Conservation (phyloP, 768 basidiomycete genomes). For the Paxillus involutus region DNA sequence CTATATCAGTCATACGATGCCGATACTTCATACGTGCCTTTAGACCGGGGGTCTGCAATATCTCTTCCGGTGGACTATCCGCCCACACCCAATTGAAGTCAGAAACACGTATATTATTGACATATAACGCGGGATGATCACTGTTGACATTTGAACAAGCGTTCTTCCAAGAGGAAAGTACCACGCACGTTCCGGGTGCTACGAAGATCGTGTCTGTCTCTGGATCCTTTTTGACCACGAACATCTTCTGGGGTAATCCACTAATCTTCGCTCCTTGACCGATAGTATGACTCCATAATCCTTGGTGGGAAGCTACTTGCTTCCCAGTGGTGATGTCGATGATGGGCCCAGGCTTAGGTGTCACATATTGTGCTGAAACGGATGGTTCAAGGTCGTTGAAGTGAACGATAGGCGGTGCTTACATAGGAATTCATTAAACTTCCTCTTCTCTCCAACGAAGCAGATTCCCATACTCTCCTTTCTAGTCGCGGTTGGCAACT, state of each 20-base stretch:
- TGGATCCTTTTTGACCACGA: conserved; percentile 71
- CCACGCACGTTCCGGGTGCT: conserved; percentile 66
- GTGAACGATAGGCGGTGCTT: conserved; percentile 18
- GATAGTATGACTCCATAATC: conserved; percentile 84
- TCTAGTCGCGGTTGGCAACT: conserved; percentile 70
- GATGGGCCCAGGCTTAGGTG: conserved; percentile 67
- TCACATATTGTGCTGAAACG: conserved; percentile 70
- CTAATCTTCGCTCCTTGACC: conserved; percentile 74
- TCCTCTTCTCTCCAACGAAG: conserved; percentile 82
- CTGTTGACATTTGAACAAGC: conserved; percentile 32
- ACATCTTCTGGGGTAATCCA: conserved; percentile 63
- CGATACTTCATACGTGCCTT: conserved; percentile 59
- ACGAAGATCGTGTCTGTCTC: conserved; percentile 67
- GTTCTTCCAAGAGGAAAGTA: not conserved
- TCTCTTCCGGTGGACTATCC: conserved; percentile 47
- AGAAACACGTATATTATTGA: conserved; percentile 35
- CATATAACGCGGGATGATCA: conserved; percentile 59
- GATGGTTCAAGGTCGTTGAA: not conserved
- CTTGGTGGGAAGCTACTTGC: conserved; percentile 60
- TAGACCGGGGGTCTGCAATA: conserved; percentile 46
- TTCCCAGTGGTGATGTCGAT: conserved; percentile 56
- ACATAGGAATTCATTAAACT: conserved; percentile 77
- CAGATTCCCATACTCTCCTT: conserved; percentile 94
- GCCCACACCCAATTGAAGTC: conserved; percentile 81
- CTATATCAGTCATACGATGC: conserved; percentile 61